Base-by-base conservation (phyloP, 164 flowering plant genomes). In the Buxus sempervirens region DNA sequence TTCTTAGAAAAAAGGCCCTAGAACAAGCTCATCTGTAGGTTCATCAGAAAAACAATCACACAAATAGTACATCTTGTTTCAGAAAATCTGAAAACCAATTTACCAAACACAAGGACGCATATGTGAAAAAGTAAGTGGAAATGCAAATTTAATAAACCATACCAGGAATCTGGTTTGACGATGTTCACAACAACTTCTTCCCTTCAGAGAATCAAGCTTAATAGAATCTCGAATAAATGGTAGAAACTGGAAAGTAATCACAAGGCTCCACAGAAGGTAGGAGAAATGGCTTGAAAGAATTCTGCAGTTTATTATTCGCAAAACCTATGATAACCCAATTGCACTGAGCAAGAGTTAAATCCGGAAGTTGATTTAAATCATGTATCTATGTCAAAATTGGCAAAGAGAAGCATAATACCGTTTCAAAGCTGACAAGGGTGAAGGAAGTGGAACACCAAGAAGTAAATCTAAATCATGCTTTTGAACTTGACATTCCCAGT, bases 401-500 rank as follows among this genome's bases (percentile, higher is more conserved):
- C 38, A n/a, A n/a, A 32, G 38, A 32, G 38, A 32, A 32, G 38
- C 38, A 32, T 32, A 32, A 32, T 7, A 32, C 38, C 7, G 38
- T 32, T 32, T 32, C 38, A 32, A 32, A 32, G 7, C 7, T 32
- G 3, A 15, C 10, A 10, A 45, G 9, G 10, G 12, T 15, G 12
- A 45, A 10, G 18, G 51, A 15, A 45, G 51, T 10, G 14, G 51
- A 45, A 45, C 18, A 45, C 13, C 18, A 56, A 56, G 38, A 56
- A n/a, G 6, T 42, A 63, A 23, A n/a, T 22, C 21, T 0, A 28
- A 1, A 36, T 76, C 75, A 73, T 65, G 36, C 53, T 45, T 65
- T 77, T 63, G 60, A 65, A 54, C 49, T 70, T 64, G 72, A 74
- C 59, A 81, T 27, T 42, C 87, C 88, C 76, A 82, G 71, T 78